A percentile compares a stretch with the other conserved stretches of the same genome.
Evolutionary conservation across 805 yeast genomes (phyloP).

Genomic region (Metschnikowia lochheadii): DNA sequence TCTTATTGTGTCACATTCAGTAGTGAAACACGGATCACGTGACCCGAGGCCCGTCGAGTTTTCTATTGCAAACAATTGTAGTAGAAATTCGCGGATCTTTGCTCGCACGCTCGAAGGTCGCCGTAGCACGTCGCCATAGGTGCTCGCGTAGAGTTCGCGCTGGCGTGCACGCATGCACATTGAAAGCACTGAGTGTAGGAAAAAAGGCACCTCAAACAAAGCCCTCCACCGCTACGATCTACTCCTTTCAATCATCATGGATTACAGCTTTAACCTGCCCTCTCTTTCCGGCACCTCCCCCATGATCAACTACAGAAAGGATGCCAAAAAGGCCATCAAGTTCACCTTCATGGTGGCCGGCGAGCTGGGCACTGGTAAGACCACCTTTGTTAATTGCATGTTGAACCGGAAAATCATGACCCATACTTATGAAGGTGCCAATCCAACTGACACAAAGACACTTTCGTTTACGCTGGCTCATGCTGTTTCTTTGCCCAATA

Average conservation of each 20-base stretch:
- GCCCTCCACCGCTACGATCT: background rate
- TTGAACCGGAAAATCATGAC: conserved; percentile 59
- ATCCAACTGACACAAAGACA: conserved; percentile 40
- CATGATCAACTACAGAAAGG: conserved; percentile 55
- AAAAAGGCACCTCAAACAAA: conserved; percentile 1
- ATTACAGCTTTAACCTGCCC: conserved; percentile 26
- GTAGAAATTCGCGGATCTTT: no score
- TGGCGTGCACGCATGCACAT: background rate
- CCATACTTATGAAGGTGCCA: conserved; percentile 47
- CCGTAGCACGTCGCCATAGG: no score
- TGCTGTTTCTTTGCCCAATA: conserved; percentile 50
- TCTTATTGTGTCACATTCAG: no score
- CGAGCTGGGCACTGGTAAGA: conserved; percentile 71
- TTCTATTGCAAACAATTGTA: no score
- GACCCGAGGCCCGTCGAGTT: no score
- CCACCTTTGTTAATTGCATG: conserved; percentile 68
- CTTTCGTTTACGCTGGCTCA: conserved; percentile 56
- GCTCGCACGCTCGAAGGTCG: no score
- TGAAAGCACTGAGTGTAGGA: background rate
- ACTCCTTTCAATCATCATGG: conserved; percentile 10
- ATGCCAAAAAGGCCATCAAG: conserved; percentile 66
- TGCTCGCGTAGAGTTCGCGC: background rate
- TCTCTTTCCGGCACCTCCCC: conserved; percentile 31
- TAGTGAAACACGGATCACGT: no score
- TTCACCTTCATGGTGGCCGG: conserved; percentile 74